These are phyloP conservation scores for Carex scoparia DNA, from an alignment of 176 grass and related monocot species.

Conservation along the genomic window DNA sequence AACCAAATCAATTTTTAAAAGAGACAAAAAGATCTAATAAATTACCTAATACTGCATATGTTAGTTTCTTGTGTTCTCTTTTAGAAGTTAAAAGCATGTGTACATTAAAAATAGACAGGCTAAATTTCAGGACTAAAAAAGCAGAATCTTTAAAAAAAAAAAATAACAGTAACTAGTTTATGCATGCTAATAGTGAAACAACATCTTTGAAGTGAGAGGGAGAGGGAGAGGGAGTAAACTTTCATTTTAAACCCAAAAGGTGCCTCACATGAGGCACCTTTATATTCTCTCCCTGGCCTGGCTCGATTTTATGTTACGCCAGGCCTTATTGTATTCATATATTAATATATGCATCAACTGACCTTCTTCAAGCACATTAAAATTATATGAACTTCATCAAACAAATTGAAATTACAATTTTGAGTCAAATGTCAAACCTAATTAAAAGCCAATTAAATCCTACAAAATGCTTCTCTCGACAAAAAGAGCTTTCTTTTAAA, in stretches of 20 bases:
- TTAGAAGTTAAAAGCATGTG: not conserved
- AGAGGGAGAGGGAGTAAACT: not conserved
- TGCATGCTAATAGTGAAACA: not conserved
- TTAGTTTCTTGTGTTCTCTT: not conserved
- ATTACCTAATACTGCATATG: not conserved
- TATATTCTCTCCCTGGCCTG: not conserved
- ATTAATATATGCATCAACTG: not conserved
- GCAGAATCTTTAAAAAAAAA: not conserved
- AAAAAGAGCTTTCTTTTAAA: not conserved
- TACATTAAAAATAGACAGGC: not conserved
- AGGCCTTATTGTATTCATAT: not conserved
- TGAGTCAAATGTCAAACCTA: not conserved
- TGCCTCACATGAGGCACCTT: not conserved
- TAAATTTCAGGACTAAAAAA: slow-evolving; percentile 3
- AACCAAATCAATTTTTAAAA: not conserved
- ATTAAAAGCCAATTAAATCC: not conserved
- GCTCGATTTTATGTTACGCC: not conserved
- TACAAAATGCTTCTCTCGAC: not conserved
- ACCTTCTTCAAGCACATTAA: not conserved
- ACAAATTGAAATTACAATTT: not conserved
- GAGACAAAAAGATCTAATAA: not conserved
- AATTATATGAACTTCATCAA: not conserved
- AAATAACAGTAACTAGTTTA: not conserved
- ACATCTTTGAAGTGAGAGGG: slow-evolving; percentile 1
- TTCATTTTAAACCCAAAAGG: not conserved